Evolutionary conservation across 306 rosid genomes (phyloP).

Genomic region (Ormosia emarginata): DNA sequence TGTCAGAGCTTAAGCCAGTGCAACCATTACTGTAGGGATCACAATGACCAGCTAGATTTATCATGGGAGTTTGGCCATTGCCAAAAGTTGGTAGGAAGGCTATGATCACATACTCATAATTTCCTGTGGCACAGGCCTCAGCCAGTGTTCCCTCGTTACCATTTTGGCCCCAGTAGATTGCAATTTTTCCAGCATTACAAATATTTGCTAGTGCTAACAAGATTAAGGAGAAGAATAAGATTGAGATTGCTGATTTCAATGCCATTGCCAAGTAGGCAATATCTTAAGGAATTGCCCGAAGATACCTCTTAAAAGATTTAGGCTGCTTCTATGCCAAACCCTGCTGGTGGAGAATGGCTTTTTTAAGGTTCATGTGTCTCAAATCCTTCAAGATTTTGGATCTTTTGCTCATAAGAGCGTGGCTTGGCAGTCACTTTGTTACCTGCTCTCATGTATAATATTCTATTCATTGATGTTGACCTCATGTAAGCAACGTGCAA

Average conservation of each 20-base stretch:
- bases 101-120: slow-evolving; percentile 34
- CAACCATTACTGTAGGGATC: slow-evolving; percentile 37
- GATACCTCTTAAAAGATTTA: not conserved
- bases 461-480: not conserved
- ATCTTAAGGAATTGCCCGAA: not conserved
- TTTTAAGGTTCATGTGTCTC: not conserved
- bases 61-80: slow-evolving; percentile 31
- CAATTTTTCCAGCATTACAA: slow-evolving; percentile 28
- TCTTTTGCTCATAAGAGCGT: not conserved
- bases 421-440: slow-evolving; percentile 3
- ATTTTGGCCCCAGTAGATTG: slow-evolving; percentile 45
- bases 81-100: slow-evolving; percentile 45
- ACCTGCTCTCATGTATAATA: not conserved
- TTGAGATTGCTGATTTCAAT: not conserved
- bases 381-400: not conserved
- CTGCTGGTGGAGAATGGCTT: not conserved
- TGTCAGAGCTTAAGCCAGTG: slow-evolving; percentile 16
- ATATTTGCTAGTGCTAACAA: slow-evolving; percentile 15
- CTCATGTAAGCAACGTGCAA: not conserved
- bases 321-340: not conserved
- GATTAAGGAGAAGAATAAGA: slow-evolving; percentile 5
- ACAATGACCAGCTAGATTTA: no score
- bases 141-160: slow-evolving; percentile 32
- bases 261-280: not conserved
- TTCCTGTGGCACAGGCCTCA: slow-evolving; percentile 31